Evolutionary conservation across 2,329 filamentous ascomycete genomes (phyloP).

Genomic region (Neonectria punicea): DNA sequence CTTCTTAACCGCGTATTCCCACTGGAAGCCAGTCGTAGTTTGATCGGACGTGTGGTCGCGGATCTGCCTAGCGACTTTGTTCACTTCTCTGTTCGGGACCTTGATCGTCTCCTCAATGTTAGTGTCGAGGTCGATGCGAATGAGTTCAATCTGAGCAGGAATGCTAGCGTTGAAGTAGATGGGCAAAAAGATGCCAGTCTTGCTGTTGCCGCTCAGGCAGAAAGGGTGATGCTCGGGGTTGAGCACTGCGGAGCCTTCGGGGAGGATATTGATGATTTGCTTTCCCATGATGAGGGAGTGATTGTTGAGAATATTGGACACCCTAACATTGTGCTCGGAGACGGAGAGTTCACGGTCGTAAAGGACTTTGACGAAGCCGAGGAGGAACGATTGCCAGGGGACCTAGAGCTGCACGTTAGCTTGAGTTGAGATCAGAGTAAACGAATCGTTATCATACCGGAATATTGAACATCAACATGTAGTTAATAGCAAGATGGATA

Average conservation of each 20-base stretch:
- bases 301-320: slow-evolving; percentile 88
- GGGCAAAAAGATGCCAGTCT: slow-evolving; percentile 73
- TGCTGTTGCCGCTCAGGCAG: slow-evolving; percentile 76
- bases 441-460: slow-evolving; percentile 62
- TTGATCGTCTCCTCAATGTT: slow-evolving; percentile 83
- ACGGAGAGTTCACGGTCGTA: slow-evolving; percentile 95
- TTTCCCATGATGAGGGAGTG: slow-evolving; percentile 93
- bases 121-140: slow-evolving; percentile 86
- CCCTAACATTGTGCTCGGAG: slow-evolving; percentile 92
- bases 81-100: slow-evolving; percentile 78
- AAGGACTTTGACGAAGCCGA: slow-evolving; percentile 79
- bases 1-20: slow-evolving; percentile 83
- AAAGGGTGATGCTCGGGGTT: slow-evolving; percentile 86
- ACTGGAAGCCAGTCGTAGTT: slow-evolving; percentile 68
- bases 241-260: slow-evolving; percentile 91
- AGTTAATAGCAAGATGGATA: slow-evolving; percentile 77
- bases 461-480: slow-evolving; percentile 92
- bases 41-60: slow-evolving; percentile 74
- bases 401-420: slow-evolving; percentile 58
- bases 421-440: background rate
- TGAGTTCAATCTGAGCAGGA: slow-evolving; percentile 87
- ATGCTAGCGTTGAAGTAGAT: slow-evolving; percentile 94
- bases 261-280: slow-evolving; percentile 97
- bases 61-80: slow-evolving; percentile 75
- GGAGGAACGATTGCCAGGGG: slow-evolving; percentile 78